Evolutionary conservation across 495 filamentous ascomycete genomes (phyloP).

Genomic region (Aspergillus homomorphus): DNA sequence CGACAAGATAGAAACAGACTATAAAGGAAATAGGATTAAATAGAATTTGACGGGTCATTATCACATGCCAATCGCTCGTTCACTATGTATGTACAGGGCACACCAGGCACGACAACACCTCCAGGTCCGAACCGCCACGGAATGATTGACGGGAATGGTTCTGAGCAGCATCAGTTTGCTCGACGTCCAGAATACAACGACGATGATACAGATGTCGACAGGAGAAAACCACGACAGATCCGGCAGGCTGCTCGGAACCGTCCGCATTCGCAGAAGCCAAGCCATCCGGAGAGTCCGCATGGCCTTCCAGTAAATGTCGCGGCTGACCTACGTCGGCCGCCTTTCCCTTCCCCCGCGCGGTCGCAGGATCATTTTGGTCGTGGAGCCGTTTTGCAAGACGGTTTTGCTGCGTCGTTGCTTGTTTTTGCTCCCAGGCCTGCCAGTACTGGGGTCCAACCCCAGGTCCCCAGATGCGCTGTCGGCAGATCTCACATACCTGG

Average conservation of each 20-base stretch:
- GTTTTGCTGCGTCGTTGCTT: conserved; percentile 43
- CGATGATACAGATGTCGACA: conserved; percentile 55
- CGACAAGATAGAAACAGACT: conserved; percentile 1
- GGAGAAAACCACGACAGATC: conserved; percentile 50
- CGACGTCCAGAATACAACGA: conserved; percentile 40
- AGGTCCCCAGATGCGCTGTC: conserved; percentile 82
- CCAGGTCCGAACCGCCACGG: conserved; percentile 14
- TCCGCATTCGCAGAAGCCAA: conserved; percentile 17
- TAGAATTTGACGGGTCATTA: conserved; percentile 3
- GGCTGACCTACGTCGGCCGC: conserved; percentile 29
- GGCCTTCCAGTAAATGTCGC: conserved; percentile 15
- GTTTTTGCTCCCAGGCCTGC: conserved; percentile 71
- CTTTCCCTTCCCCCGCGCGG: conserved; percentile 42
- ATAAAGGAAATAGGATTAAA: too few species aligned
- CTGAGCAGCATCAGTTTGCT: conserved; percentile 16
- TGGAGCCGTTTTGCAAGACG: conserved; percentile 31
- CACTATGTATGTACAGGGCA: conserved; percentile 38
- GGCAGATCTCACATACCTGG: conserved; percentile 84
- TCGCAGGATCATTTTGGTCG: conserved; percentile 27
- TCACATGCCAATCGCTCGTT: conserved; percentile 38
- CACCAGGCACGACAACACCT: conserved; percentile 20
- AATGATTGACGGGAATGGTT: not conserved
- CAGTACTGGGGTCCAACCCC: conserved; percentile 76
- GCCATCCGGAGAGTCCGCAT: conserved; percentile 15
- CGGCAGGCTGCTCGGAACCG: conserved; percentile 18